phyloP scores from a whole-genome alignment of 2,329 filamentous ascomycete species.

The Pezicula neosporulosa region DNA sequence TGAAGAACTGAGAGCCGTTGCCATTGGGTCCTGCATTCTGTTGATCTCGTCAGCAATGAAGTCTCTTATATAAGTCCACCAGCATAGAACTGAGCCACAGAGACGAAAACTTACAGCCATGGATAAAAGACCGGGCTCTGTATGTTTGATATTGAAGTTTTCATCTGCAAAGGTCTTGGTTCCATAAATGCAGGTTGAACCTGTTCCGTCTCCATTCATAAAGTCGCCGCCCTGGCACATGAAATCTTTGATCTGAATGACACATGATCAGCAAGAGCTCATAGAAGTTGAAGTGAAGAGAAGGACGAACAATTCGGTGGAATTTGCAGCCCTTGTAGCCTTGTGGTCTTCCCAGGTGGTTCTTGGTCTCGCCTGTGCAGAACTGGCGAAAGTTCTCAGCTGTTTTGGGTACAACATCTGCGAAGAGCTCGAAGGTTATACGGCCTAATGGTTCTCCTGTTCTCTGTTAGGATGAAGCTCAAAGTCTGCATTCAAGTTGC shows the following conservation, averaged over 20 bases:
- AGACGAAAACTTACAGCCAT: conserved; percentile 72
- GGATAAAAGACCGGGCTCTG: conserved; percentile 74
- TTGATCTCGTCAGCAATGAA: neutral
- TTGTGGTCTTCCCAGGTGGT: conserved; percentile 70
- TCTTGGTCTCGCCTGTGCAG: conserved; percentile 90
- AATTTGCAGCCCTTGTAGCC: conserved; percentile 96
- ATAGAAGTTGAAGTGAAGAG: neutral
- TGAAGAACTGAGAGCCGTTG: conserved; percentile 97
- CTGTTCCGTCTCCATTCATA: conserved; percentile 87
- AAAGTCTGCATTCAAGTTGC: neutral
- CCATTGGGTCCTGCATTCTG: conserved; percentile 89
- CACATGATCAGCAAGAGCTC: neutral
- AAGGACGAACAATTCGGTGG: conserved; percentile 74
- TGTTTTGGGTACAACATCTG: conserved; percentile 78
- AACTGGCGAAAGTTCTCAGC: conserved; percentile 97
- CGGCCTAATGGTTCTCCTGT: conserved; percentile 81
- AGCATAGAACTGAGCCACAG: neutral
- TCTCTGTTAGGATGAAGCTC: conserved; percentile 2
- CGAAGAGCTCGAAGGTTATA: conserved; percentile 88
- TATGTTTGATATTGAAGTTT: conserved; percentile 80
- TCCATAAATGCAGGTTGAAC: conserved; percentile 84
- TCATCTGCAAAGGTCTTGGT: conserved; percentile 84
- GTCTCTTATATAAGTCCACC: neutral
- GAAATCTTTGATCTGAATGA: conserved; percentile 78
- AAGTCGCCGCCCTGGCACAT: conserved; percentile 99